Evolutionary conservation across 1,284 basidiomycete genomes (phyloP), one percentile per base, ranked within the genome.

Genomic region (Ganoderma multipileum): DNA sequence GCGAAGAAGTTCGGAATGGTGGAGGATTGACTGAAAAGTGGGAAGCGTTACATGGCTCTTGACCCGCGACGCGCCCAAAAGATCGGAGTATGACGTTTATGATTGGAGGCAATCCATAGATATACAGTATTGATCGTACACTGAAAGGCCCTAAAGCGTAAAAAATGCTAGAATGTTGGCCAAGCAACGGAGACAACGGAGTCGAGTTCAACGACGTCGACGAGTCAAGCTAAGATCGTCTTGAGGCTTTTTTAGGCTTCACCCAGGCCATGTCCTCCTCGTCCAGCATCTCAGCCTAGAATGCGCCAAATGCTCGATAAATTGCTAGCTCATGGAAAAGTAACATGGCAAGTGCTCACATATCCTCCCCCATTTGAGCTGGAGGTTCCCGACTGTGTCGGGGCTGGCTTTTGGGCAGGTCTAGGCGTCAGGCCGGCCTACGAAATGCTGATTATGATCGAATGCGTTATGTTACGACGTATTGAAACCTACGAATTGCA

Each of bases 241-340:
- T 63, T 26, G 71, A 66, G 9, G 57, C 52, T 68, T 73, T 73
- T 55, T 58, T 64, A 69, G 72, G 68, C 58, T 72, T 70, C 23
- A 71, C 73, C 76, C 76, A 76, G 6, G 76, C 68, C 66, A 73
- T 59, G 60, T 76, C 74, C 47, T 76, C 76, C 23, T 75, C 73
- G 33, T 76, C 76, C 44, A 76, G 60, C 72, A 74, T 74, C 52
- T 76, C 76, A 14, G 76, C 76, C 76, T 76, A 30, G 50, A 36
- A 50, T 9, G 23, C 12, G 12, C 23, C 38, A 28, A 41, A 14
- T 23, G 28, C 9, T 60, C 58, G 23, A 23, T 38, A 3, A 39
- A n/a, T 12, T 38, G 36, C 14, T 23, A 28, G 0, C 20, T 11
- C 23, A 59, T 7, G n/a, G 58, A 26, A 26, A 38, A 18, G 23